These are phyloP conservation scores for Graphilbum fragrans DNA, from an alignment of 2,329 filamentous ascomycete species.

Conservation along the genomic window DNA sequence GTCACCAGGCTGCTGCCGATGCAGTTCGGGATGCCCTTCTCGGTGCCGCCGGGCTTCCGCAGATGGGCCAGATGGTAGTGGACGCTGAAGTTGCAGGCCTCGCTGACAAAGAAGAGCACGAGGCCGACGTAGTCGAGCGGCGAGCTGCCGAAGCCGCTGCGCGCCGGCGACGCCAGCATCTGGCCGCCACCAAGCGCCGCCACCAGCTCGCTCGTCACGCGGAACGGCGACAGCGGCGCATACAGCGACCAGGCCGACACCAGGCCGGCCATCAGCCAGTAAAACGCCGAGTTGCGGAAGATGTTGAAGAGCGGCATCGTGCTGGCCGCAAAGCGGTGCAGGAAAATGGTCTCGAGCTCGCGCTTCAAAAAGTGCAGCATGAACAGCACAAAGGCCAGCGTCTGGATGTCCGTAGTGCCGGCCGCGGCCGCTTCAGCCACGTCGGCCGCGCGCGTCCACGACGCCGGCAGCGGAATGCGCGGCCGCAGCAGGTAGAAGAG, in stretches of 20 bases:
- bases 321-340: conserved; percentile 88
- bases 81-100: conserved; percentile 67
- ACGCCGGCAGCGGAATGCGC: conserved; percentile 42
- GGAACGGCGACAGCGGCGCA: conserved; percentile 55
- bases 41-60: conserved; percentile 66
- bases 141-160: conserved; percentile 12
- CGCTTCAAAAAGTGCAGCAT: conserved; percentile 84
- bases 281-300: conserved; percentile 90
- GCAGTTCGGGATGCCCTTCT: conserved; percentile 77
- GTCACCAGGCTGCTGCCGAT: conserved; percentile 80
- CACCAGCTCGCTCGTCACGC: conserved; percentile 10
- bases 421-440: conserved; percentile 17
- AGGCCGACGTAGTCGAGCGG: conserved; percentile 54
- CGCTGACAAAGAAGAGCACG: conserved; percentile 62
- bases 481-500: conserved; percentile 61
- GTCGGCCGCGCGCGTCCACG: not conserved
- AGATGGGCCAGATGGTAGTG: conserved; percentile 71
- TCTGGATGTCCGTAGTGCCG: conserved; percentile 47
- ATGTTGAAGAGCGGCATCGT: conserved; percentile 91
- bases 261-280: conserved; percentile 76
- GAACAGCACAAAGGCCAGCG: conserved; percentile 61
- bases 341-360: conserved; percentile 84
- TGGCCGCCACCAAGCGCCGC: not conserved
- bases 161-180: conserved; percentile 2
- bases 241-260: conserved; percentile 81